Evolutionary conservation across 1,284 basidiomycete genomes (phyloP).

Genomic region (Papiliotrema laurentii): DNA sequence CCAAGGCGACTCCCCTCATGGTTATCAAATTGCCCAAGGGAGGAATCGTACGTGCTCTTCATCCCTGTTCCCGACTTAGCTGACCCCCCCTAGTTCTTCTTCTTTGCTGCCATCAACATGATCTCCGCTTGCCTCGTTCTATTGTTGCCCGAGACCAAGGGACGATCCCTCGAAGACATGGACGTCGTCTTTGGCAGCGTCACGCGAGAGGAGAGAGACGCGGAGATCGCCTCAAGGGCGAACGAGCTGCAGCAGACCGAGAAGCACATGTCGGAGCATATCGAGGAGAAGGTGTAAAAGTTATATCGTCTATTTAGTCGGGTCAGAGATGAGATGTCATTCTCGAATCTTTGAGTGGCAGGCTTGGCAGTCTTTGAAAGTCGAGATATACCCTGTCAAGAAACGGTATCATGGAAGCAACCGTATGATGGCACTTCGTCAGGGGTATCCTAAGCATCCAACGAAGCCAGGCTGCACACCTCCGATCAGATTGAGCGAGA

Average conservation of each 20-base stretch:
- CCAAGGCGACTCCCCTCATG: slow-evolving; percentile 66
- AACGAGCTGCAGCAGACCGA: slow-evolving; percentile 2
- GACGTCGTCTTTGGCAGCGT: slow-evolving; percentile 72
- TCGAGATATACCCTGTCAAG: too few relatives aligned
- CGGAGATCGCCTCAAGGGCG: slow-evolving; percentile 7
- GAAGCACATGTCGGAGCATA: slow-evolving; percentile 1
- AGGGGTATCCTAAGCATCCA: too few relatives aligned
- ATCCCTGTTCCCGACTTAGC: not conserved
- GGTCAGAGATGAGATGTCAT: not conserved
- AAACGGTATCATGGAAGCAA: too few relatives aligned
- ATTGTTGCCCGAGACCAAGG: slow-evolving; percentile 65
- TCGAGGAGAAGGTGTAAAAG: not conserved
- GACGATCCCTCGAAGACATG: slow-evolving; percentile 61
- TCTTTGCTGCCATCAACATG: slow-evolving; percentile 44
- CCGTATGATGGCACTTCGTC: too few relatives aligned
- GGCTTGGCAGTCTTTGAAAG: too few relatives aligned
- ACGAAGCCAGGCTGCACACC: too few relatives aligned
- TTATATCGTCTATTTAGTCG: not conserved
- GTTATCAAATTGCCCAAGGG: slow-evolving; percentile 49
- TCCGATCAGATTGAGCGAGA: too few relatives aligned
- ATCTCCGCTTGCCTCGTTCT: slow-evolving; percentile 44
- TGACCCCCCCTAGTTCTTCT: slow-evolving; percentile 33
- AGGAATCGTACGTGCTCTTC: slow-evolving; percentile 18
- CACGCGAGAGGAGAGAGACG: slow-evolving; percentile 28
- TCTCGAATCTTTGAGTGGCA: not conserved